These are phyloP conservation scores for Agrostemma githago DNA, from an alignment of 148 eudicot species.

Conservation along the genomic window DNA sequence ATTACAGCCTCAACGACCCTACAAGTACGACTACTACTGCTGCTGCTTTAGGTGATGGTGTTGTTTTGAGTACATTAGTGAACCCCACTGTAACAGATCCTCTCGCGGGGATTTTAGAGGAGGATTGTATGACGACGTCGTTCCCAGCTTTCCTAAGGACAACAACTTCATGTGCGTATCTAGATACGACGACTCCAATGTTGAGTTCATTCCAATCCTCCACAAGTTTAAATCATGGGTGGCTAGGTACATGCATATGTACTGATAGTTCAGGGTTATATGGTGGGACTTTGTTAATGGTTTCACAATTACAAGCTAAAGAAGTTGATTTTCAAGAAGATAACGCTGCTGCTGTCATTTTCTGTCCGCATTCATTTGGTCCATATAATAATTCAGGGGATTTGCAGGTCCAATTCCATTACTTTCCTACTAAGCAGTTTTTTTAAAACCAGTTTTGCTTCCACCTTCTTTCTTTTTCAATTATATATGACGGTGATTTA, in stretches of 20 bases:
- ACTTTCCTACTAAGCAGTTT: background rate
- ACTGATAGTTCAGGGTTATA: constrained; percentile 43
- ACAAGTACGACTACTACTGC: background rate
- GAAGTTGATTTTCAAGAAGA: constrained; percentile 68
- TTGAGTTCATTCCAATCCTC: constrained; percentile 38
- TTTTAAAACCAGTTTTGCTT: no score
- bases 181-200: constrained; percentile 31
- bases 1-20: constrained; percentile 29
- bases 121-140: constrained; percentile 45
- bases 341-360: constrained; percentile 40
- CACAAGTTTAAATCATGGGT: no score
- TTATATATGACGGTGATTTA: no score
- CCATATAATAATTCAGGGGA: constrained; percentile 38
- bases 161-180: constrained; percentile 32
- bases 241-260: constrained; percentile 27
- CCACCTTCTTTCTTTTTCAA: no score
- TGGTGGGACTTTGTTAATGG: constrained; percentile 28
- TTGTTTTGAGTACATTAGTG: constrained; percentile 8
- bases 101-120: constrained; percentile 47
- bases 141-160: constrained; percentile 42
- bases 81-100: constrained; percentile 24
- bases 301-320: constrained; percentile 42
- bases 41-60: constrained; percentile 13
- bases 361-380: constrained; percentile 40
- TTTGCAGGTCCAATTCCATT: constrained; percentile 39